phyloP scores from a whole-genome alignment of 1,284 basidiomycete species.

The Polyporus tsugae region DNA sequence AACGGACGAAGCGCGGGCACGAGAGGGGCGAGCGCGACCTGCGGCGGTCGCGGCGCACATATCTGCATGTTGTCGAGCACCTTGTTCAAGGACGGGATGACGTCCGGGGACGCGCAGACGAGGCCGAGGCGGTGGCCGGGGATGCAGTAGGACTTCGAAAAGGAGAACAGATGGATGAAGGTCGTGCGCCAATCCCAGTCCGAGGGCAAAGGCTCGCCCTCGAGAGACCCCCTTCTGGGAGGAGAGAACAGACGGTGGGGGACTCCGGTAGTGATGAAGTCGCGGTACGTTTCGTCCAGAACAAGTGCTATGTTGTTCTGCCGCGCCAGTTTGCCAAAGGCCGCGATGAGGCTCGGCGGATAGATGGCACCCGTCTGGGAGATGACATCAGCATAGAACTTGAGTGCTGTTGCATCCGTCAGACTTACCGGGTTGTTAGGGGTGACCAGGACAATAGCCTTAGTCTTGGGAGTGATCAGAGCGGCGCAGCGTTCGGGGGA shows the following conservation, averaged over 20 bases:
- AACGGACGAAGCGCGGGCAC: conserved; percentile 62
- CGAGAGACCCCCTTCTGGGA: background rate
- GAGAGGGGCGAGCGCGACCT: conserved; percentile 69
- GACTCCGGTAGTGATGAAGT: conserved; percentile 69
- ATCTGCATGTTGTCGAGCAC: conserved; percentile 79
- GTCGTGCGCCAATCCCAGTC: conserved; percentile 66
- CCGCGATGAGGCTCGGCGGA: conserved; percentile 62
- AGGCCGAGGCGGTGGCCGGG: conserved; percentile 88
- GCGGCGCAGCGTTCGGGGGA: conserved; percentile 55
- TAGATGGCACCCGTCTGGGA: conserved; percentile 83
- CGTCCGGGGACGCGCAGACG: conserved; percentile 68
- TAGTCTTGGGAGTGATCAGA: conserved; percentile 66
- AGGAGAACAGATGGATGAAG: conserved; percentile 81
- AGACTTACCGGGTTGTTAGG: conserved; percentile 75
- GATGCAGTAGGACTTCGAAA: conserved; percentile 85
- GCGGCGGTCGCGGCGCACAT: conserved; percentile 78
- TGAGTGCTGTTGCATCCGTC: conserved; percentile 30
- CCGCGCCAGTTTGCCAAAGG: conserved; percentile 71
- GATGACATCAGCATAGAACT: background rate
- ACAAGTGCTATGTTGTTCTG: conserved; percentile 75
- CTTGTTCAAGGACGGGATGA: conserved; percentile 66
- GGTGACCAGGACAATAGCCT: conserved; percentile 79
- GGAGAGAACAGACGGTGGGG: conserved; percentile 64
- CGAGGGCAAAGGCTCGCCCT: conserved; percentile 15
- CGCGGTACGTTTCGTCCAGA: conserved; percentile 90